Evolutionary conservation across 345 rosid species (phyloP).

Genomic region (Ceriops decandra): DNA sequence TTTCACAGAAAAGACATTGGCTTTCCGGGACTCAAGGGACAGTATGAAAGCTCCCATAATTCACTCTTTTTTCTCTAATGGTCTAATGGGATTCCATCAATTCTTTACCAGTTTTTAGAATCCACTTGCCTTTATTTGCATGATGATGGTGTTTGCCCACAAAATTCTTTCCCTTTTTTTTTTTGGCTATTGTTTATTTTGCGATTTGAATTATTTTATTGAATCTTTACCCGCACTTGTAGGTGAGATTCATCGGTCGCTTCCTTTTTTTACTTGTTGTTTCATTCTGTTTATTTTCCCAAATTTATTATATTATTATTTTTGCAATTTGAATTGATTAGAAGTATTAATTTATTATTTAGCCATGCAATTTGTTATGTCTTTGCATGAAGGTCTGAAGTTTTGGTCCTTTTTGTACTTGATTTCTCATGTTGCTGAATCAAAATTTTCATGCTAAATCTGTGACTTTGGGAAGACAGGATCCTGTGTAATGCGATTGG

Average conservation of each 20-base stretch:
- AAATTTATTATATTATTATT: slow-evolving; percentile 3
- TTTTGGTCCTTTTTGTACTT: not conserved
- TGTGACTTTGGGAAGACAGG: no score
- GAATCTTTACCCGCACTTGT: not conserved
- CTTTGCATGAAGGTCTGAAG: slow-evolving; percentile 1
- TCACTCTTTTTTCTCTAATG: slow-evolving; percentile 14
- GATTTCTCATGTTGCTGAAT: not conserved
- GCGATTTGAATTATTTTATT: not conserved
- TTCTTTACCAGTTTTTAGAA: not conserved
- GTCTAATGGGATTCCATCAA: slow-evolving; percentile 21
- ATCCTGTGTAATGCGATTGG: no score
- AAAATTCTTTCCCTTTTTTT: not conserved
- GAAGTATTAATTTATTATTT: not conserved
- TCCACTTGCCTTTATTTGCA: not conserved
- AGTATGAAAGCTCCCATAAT: slow-evolving; percentile 24
- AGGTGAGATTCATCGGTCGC: no score
- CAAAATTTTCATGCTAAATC: not conserved
- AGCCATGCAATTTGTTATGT: slow-evolving; percentile 6
- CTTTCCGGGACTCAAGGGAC: slow-evolving; percentile 28
- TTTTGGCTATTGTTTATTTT: not conserved
- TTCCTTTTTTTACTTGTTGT: not conserved
- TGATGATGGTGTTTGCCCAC: not conserved
- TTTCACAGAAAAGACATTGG: slow-evolving; percentile 11
- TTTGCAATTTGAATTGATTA: not conserved
- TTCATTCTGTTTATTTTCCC: not conserved